phyloP scores from a whole-genome alignment of 495 filamentous ascomycete genomes.

The Chaetomium tenue region DNA sequence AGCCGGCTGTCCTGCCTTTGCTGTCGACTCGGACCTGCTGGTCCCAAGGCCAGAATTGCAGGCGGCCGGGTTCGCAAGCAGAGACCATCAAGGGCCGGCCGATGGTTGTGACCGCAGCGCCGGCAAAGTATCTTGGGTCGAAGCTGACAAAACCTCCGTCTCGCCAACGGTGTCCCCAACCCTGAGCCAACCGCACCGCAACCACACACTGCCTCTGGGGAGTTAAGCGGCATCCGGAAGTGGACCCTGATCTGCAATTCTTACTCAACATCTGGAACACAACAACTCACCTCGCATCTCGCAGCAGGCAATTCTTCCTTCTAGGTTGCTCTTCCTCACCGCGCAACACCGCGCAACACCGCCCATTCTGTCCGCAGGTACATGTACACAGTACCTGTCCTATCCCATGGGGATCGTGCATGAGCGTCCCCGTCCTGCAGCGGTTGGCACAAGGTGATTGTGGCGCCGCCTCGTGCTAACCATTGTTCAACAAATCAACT shows the following conservation, averaged over 20 bases:
- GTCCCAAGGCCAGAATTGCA: background rate
- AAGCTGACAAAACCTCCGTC: background rate
- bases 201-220: too few relatives aligned
- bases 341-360: background rate
- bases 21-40: background rate
- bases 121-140: background rate
- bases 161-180: background rate
- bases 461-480: conserved; percentile 2
- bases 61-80: background rate
- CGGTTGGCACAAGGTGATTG: background rate
- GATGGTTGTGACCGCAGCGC: background rate
- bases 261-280: background rate
- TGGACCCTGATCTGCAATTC: background rate
- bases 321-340: background rate
- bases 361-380: background rate
- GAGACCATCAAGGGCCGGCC: conserved; percentile 3
- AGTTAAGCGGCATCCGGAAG: background rate
- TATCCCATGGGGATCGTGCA: background rate
- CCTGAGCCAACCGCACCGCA: too few relatives aligned
- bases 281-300: background rate
- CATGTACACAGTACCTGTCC: too few relatives aligned
- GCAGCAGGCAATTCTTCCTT: background rate
- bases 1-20: background rate
- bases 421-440: background rate
- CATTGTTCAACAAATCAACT: background rate